Conservation (phyloP, 1,284 basidiomycete genomes). For the Rhodotorula sp. region DNA sequence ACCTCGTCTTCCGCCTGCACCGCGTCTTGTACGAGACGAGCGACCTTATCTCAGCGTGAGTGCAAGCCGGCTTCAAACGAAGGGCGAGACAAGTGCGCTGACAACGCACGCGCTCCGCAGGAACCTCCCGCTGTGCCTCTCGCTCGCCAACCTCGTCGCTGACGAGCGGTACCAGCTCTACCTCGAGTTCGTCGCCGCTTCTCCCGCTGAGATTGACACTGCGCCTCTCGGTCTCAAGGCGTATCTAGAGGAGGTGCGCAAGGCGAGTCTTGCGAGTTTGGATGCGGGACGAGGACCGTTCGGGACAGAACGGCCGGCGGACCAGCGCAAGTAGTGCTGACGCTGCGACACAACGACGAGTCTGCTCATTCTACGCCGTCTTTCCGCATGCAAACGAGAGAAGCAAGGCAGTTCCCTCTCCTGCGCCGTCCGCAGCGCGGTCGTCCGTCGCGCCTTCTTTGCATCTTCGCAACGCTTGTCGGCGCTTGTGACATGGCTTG, state of each 20-base stretch:
- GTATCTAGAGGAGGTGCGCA: slow-evolving; percentile 69
- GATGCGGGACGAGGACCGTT: slow-evolving; percentile 57
- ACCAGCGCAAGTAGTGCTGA: not conserved
- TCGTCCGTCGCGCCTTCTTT: not conserved
- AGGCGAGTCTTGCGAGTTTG: slow-evolving; percentile 66
- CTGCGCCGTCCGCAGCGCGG: too few species aligned
- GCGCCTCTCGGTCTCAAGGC: slow-evolving; percentile 57
- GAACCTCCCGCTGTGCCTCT: slow-evolving; percentile 73
- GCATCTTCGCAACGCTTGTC: not conserved
- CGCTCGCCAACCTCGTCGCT: slow-evolving; percentile 79
- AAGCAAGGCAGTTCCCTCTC: not conserved
- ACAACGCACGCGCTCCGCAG: slow-evolving; percentile 50
- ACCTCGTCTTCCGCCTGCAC: slow-evolving; percentile 84
- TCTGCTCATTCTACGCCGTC: not conserved
- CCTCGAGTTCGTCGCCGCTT: slow-evolving; percentile 72
- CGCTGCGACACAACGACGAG: not conserved
- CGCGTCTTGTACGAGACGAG: slow-evolving; percentile 67
- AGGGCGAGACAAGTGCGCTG: not conserved
- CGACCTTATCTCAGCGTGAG: slow-evolving; percentile 65
- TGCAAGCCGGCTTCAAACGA: slow-evolving; percentile 33
- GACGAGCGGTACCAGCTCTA: slow-evolving; percentile 84
- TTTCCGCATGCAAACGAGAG: not conserved
- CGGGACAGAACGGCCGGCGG: not conserved
- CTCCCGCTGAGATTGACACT: slow-evolving; percentile 47
- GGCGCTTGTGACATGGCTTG: not conserved